A percentile compares a stretch with the other conserved stretches of the same genome.
Conservation (phyloP, 805 yeast species). For the Ogataea ganodermae region DNA sequence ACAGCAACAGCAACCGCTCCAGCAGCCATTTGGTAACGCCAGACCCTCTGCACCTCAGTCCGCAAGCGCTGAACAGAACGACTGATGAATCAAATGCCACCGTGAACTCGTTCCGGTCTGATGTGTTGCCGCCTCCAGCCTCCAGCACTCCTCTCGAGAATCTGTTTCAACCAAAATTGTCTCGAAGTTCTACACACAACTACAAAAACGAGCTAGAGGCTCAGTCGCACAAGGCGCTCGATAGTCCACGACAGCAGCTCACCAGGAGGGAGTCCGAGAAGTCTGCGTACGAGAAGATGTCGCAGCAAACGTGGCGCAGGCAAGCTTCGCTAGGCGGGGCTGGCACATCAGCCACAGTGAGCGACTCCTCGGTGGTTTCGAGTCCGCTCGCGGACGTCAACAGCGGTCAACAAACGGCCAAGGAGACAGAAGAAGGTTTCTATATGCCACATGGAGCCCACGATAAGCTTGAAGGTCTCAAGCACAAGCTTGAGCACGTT, state of each 20-base stretch:
- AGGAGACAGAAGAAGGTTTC: neutral
- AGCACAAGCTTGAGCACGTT: slow-evolving; percentile 12
- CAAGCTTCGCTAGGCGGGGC: slow-evolving; percentile 16
- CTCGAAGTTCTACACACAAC: slow-evolving; percentile 22
- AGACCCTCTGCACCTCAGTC: neutral
- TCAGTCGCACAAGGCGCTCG: slow-evolving; percentile 13
- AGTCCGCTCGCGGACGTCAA: slow-evolving; percentile 3
- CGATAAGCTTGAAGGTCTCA: slow-evolving; percentile 8
- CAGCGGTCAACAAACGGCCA: neutral
- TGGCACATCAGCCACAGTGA: slow-evolving; percentile 1
- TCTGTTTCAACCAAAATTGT: slow-evolving; percentile 13
- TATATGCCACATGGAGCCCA: neutral
- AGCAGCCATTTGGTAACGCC: neutral
- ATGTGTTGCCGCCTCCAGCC: slow-evolving; percentile 25
- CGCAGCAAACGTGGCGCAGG: slow-evolving; percentile 26
- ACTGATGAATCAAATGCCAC: neutral
- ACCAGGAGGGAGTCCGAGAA: slow-evolving; percentile 25
- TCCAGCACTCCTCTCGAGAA: slow-evolving; percentile 18
- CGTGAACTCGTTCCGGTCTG: slow-evolving; percentile 12
- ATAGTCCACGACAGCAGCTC: slow-evolving; percentile 10
- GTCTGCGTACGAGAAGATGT: slow-evolving; percentile 24
- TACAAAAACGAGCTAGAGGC: slow-evolving; percentile 28
- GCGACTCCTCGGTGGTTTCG: slow-evolving; percentile 14
- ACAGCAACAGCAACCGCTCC: neutral
- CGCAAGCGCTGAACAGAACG: neutral